Conservation (phyloP, 2,329 filamentous ascomycete species). For the Teratosphaeria pseudoeucalypti region DNA sequence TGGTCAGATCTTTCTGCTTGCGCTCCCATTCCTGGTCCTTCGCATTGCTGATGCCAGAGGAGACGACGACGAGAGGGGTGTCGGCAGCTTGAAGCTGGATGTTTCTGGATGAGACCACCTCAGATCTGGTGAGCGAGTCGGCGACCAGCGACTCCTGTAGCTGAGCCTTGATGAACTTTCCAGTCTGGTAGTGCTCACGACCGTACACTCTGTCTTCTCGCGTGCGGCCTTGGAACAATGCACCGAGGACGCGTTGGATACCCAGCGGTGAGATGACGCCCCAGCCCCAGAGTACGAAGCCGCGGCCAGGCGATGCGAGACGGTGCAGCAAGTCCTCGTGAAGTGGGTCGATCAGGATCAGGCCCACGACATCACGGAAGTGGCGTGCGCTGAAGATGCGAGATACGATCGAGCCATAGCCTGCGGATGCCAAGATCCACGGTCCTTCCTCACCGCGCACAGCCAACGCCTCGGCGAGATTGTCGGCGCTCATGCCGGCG, state of each 20-base stretch:
- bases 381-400: slow-evolving; percentile 86
- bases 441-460: slow-evolving; percentile 73
- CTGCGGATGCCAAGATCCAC: slow-evolving; percentile 79
- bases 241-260: slow-evolving; percentile 66
- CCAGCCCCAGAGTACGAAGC: slow-evolving; percentile 77
- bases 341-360: slow-evolving; percentile 77
- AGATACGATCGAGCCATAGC: slow-evolving; percentile 78
- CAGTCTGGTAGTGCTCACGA: slow-evolving; percentile 63
- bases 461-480: slow-evolving; percentile 74
- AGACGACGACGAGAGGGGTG: slow-evolving; percentile 70
- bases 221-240: slow-evolving; percentile 69
- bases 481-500: slow-evolving; percentile 84
- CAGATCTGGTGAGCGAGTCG: slow-evolving; percentile 69
- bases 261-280: slow-evolving; percentile 82
- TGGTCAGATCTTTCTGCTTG: slow-evolving; percentile 75
- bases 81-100: slow-evolving; percentile 79
- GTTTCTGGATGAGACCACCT: slow-evolving; percentile 65
- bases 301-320: slow-evolving; percentile 56
- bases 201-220: slow-evolving; percentile 81
- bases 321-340: slow-evolving; percentile 75
- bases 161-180: slow-evolving; percentile 79
- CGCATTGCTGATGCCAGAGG: slow-evolving; percentile 63
- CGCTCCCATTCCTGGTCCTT: slow-evolving; percentile 63
- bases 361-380: slow-evolving; percentile 59
- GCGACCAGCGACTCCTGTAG: slow-evolving; percentile 89